Base-by-base conservation (phyloP, 345 rosid genomes). In the Brassica cretica region DNA sequence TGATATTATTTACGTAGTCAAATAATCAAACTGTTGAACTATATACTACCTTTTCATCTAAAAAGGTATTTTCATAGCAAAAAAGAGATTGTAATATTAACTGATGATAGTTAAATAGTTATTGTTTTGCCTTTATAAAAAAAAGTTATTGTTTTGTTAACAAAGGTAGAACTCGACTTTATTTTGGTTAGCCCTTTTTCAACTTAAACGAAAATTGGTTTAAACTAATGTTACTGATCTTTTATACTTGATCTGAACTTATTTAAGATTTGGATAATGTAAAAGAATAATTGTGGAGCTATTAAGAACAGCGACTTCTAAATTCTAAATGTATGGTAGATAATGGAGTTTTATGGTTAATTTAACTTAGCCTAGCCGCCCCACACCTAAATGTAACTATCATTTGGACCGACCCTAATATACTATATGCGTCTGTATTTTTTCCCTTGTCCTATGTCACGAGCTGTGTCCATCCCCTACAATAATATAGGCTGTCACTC, bases 321-420 rank as follows among this genome's bases (percentile, higher is more conserved):
- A 72, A 67, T 72, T 66, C 41, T 66, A 53, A 78, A 78, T 73
- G 1, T 21, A 24, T 63, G 65, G 78, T 74, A 53, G 81, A 76
- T 83, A 79, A 70, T 82, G 82, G 75, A 71, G 81, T 16, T 15
- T 49, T 21, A 21, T 41, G 55, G 63, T 61, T 67, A 79, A 66
- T 44, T 70, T 19, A 84, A 30, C 71, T 24, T 76, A 71, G 78
- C 68, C 72, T 72, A 59, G 85, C 87, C 85, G 85, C 80, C 87
- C 84, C 84, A 84, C 2, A 73, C 74, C 78, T 60, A 78, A 67
- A 78, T 53, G 72, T 78, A 25, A 74, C 39, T 78, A 67, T 78
- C 78, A 68, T 68, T 73, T 61, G 74, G 78, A 73, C 82, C 82
- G 78, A 78, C 82, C 69, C 68, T 62, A 21, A 32, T 68, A 73